Evolutionary conservation across 129 eudicot genomes (phyloP), one percentile per base, ranked within the genome.

Genomic region (Lactuca saligna): DNA sequence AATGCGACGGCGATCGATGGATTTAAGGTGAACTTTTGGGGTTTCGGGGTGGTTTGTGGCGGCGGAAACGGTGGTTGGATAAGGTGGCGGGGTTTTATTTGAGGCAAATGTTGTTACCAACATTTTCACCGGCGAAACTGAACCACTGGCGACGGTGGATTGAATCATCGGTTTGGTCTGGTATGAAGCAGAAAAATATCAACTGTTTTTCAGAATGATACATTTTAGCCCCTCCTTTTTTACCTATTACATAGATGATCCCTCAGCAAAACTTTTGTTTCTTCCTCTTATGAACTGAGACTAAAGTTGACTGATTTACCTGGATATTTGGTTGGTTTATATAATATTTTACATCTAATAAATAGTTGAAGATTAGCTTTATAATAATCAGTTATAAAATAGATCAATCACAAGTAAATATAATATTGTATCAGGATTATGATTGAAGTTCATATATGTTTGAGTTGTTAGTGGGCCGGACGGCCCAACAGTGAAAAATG

Each of bases 1-100:
- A 66, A 88, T 70, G 69, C 61, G 73, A 4, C 95, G 96, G 71
- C 94, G 89, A n/a, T 79, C 76, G 61, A 81, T 65, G 78, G 77
- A 49, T 33, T 72, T 69, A 67, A 77, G 32, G 70, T 46, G 64
- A 57, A 38, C 8, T 51, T 32, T 62, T 57, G 67, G 60, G 41
- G 34, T 65, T n/a, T 76, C 71, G 25, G 54, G 76, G 64, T 67
- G 80, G 71, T 56, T 79, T 41, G 48, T 17, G 75, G 68, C 37
- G 73, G 76, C 7, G 71, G 70, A 15, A 46, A 12, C n/a, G 80
- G 75, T 61, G 54, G 66, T 31, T 6, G 79, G 76, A 63, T 17
- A 8, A 3, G 71, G 73, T 55, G 83, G 70, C 15, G 82, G 79
- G 59, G 61, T 71, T 66, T 56, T 55, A 48, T 46, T 69, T 49